Base-by-base conservation (phyloP, 2,329 filamentous ascomycete species). In the Pestalotiopsis sp. region DNA sequence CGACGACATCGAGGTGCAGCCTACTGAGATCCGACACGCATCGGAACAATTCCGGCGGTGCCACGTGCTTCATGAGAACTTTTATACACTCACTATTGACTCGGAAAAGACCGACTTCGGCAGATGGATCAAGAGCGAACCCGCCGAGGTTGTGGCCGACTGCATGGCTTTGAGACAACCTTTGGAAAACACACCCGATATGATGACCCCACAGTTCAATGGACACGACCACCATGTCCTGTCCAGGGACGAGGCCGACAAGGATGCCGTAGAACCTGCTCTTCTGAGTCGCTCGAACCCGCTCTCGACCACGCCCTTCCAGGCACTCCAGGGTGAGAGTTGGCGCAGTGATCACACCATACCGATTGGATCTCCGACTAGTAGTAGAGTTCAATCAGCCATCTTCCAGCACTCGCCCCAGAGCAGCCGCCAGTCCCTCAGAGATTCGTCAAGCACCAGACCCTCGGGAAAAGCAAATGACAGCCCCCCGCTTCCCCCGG, bases 21-120 rank as follows among this genome's bases (percentile, higher is more conserved):
- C 93, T 39, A 90, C 90, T 3, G 90, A 95, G 73, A 93, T 96
- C 67, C 86, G 92, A 4, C 88, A 91, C 73, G 86, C 92, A 64
- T 95, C 92, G 2, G 93, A 95, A 73, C 87, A 86, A 23, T 95
- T 93, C 77, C 87, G 92, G 49, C 88, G 90, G 71, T 87, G 88
- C 45, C 93, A 96, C 79, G 80, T 93, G 5, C 81, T 96, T 17
- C 93, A 96, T 77, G 91, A 93, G n/a, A 95, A 95, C 78, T 95
- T 96, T 78, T 95, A 93, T 77, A 91, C 87, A 49, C 85, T 93
- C 59, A 95, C 93, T 0, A 86, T 93, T 62, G 93, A 96, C 71
- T 92, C 93, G 2, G 93, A 96, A 77, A 88, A 94, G 76, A 90
- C 86, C 0, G 93, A 96, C 74, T 86, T 89, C 70, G 90, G 91